These are phyloP conservation scores for Boletus rubropictus DNA, from an alignment of 768 basidiomycete genomes.

Conservation along the genomic window DNA sequence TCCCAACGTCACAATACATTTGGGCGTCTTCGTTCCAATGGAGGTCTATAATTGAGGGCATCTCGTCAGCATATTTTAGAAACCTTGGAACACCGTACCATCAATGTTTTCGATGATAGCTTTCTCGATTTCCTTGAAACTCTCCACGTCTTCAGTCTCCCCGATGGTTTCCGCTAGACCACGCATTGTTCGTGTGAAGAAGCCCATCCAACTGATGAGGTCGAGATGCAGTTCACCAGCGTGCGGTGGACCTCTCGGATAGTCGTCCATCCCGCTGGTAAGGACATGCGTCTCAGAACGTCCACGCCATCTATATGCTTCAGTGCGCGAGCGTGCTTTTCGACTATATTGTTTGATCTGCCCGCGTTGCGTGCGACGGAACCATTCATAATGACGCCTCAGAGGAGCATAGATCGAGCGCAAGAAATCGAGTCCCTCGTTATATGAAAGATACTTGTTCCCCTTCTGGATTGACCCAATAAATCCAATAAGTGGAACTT, in stretches of 20 bases:
- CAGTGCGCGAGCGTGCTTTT: conserved; percentile 75
- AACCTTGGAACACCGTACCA: conserved; percentile 39
- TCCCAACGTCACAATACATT: conserved; percentile 90
- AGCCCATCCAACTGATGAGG: conserved; percentile 93
- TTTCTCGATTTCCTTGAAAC: conserved; percentile 70
- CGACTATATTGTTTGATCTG: conserved; percentile 89
- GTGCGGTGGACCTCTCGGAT: conserved; percentile 85
- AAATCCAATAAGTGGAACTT: conserved; percentile 42
- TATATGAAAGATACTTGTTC: conserved; percentile 50
- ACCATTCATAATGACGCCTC: conserved; percentile 94
- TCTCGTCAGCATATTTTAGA: background rate
- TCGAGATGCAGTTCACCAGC: conserved; percentile 91
- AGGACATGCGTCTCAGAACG: conserved; percentile 80
- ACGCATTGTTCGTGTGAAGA: conserved; percentile 90
- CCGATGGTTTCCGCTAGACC: conserved; percentile 84
- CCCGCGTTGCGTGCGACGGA: conserved; percentile 88
- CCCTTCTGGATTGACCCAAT: conserved; percentile 28
- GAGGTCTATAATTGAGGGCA: conserved; percentile 49
- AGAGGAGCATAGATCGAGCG: conserved; percentile 77
- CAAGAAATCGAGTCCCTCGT: conserved; percentile 62
- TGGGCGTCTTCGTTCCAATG: conserved; percentile 87
- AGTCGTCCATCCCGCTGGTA: conserved; percentile 96
- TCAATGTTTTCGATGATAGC: conserved; percentile 83
- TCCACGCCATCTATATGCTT: conserved; percentile 94
- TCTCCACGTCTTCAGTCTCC: conserved; percentile 75